A percentile compares a stretch with the other conserved stretches of the same genome.
phyloP scores from a whole-genome alignment of 2,329 filamentous ascomycete genomes.

The Diaporthe sp. region DNA sequence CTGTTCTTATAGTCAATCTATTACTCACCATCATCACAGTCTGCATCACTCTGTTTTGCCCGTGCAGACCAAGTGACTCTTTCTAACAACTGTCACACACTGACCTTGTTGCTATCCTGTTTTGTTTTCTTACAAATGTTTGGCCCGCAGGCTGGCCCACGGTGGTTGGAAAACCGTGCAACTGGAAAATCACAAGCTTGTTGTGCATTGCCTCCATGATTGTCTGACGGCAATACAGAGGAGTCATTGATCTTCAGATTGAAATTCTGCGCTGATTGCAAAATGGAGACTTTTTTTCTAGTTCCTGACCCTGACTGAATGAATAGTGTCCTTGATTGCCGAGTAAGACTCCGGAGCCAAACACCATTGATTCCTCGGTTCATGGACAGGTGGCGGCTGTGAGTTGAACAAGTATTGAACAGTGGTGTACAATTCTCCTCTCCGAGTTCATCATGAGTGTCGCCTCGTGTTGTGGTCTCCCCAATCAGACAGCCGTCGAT shows the following conservation, averaged over 20 bases:
- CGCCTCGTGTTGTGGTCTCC: neutral
- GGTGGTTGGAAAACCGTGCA: neutral
- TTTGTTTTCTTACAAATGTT: neutral
- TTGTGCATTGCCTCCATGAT: neutral
- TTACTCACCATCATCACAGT: too few species aligned
- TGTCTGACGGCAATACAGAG: neutral
- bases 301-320: neutral
- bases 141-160: neutral
- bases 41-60: neutral
- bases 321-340: neutral
- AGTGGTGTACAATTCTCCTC: neutral
- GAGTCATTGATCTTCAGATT: neutral
- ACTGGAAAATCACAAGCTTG: neutral
- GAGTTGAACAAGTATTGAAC: neutral
- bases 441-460: neutral
- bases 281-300: neutral
- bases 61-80: too few species aligned
- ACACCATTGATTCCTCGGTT: neutral
- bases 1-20: neutral
- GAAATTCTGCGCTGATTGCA: neutral
- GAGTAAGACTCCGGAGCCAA: neutral
- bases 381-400: neutral
- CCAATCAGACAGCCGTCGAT: slow-evolving; percentile 16
- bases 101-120: neutral
- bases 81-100: neutral